Evolutionary conservation across 179 eudicot genomes (phyloP).

Genomic region (Vitellaria paradoxa): DNA sequence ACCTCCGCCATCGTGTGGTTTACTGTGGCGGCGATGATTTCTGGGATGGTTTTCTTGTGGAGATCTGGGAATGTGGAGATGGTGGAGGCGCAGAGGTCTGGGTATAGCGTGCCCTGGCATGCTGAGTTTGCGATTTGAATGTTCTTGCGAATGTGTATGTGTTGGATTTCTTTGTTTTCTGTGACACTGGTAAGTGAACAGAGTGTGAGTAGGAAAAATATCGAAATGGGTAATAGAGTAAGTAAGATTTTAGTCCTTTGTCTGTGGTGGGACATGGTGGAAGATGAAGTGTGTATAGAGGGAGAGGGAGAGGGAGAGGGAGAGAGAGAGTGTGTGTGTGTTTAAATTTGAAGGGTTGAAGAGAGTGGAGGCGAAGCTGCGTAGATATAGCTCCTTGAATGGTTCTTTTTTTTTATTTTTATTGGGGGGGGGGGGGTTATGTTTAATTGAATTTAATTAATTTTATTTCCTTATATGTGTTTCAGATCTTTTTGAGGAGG

Average conservation of each 20-base stretch:
- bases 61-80: constrained; percentile 60
- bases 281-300: background rate
- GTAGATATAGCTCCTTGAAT: too few relatives aligned
- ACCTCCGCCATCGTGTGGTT: constrained; percentile 53
- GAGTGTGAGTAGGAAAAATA: constrained; percentile 28
- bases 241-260: constrained; percentile 17
- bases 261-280: background rate
- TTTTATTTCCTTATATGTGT: too few relatives aligned
- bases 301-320: constrained; percentile 10
- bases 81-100: constrained; percentile 64
- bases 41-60: constrained; percentile 40
- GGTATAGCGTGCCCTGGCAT: constrained; percentile 69
- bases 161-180: constrained; percentile 16
- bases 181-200: constrained; percentile 9
- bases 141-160: constrained; percentile 35
- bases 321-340: background rate
- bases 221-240: constrained; percentile 22
- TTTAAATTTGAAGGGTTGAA: background rate
- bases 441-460: too few relatives aligned
- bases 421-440: too few relatives aligned
- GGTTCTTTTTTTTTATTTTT: too few relatives aligned
- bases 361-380: background rate
- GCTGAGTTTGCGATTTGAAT: constrained; percentile 37
- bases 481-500: too few relatives aligned
- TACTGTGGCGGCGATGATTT: constrained; percentile 47